Base-by-base conservation (phyloP, 2,329 filamentous ascomycete species). In the Fusarium nisikadoi region DNA sequence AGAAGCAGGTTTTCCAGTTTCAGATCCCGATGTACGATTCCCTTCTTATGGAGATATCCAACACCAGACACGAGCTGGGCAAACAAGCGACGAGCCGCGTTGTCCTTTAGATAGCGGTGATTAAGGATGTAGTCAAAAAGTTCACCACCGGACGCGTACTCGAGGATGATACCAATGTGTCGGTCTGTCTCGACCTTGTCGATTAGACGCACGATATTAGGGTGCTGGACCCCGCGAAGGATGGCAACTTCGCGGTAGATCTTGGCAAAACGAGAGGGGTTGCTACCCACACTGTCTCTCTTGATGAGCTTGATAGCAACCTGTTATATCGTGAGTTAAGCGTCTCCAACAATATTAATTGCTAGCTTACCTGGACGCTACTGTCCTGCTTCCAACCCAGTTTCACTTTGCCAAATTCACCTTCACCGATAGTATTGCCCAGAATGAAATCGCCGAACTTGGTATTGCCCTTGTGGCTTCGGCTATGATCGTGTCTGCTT, bases 121-220 rank as follows among this genome's bases (percentile, higher is more conserved):
- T 97, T 97, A 68, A 99, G 86, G 76, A 99, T 99, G 83, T 98
- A 97, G 83, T 99, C 96, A 82, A 99, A 99, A 6, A 99, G 89
- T 82, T 99, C 96, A 67, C 96, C 96, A 25, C 96, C 96, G 2
- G 96, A 99, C 9, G 96, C 96, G 80, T 99, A 99, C 83, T 99
- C 96, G 76, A 99, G 89, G 76, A 99, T 97, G 78, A 99, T 98
- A 73, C 96, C 96, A 81, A 98, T 99, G 77, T 98, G 94, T 73
- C 94, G 90, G 79, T 98, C 95, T 0, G 96, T 98, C 83, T 98
- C 95, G 35, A 98, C 95, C 93, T 99, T 98, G 83, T 99, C 97
- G 82, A 98, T 95, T 56, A 99, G 86, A 68, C 93, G 92, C 58
- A 99, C 96, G 80, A 99, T 99, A 81, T 99, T 99, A 25, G 95